Conservation (phyloP, 148 eudicot species). For the Polygonum maritimum region DNA sequence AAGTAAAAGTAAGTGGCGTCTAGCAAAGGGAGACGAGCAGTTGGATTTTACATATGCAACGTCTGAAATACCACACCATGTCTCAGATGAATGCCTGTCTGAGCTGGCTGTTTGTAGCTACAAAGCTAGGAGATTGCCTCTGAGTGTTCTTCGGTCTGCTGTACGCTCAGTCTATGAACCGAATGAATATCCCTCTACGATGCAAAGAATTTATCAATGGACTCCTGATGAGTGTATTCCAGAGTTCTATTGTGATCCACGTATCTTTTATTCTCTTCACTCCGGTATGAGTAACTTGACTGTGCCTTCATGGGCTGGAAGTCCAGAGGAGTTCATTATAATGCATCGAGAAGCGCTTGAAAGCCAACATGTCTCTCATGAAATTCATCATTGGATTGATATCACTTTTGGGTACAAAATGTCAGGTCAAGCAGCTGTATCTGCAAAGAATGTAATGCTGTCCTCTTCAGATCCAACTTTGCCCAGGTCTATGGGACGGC, state of each 20-base stretch:
- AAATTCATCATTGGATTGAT: constrained; percentile 96
- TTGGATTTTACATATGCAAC: constrained; percentile 94
- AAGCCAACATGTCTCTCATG: constrained; percentile 59
- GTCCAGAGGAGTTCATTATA: constrained; percentile 70
- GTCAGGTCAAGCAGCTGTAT: constrained; percentile 82
- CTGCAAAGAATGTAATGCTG: constrained; percentile 93
- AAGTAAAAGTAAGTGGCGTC: constrained; percentile 94
- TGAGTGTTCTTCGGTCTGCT: constrained; percentile 77
- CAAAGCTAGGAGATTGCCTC: constrained; percentile 90
- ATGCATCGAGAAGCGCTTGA: constrained; percentile 82
- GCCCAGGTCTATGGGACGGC: constrained; percentile 71
- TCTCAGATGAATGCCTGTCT: constrained; percentile 96
- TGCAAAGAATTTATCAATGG: constrained; percentile 97
- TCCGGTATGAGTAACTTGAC: constrained; percentile 85
- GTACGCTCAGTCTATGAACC: constrained; percentile 99
- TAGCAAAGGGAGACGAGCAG: constrained; percentile 98
- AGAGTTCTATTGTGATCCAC: constrained; percentile 85
- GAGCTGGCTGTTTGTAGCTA: constrained; percentile 99
- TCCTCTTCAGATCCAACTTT: constrained; percentile 51
- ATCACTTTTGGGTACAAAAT: constrained; percentile 92
- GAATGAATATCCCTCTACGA: constrained; percentile 90
- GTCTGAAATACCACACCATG: constrained; percentile 92
- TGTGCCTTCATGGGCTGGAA: constrained; percentile 81
- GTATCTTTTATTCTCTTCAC: constrained; percentile 63
- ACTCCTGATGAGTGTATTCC: constrained; percentile 99